Percentiles rank a stretch among this genome's conserved stretches.
These are phyloP conservation scores for Paracoccidioides brasiliensis DNA, from an alignment of 2,329 filamentous ascomycete species.

Conservation along the genomic window DNA sequence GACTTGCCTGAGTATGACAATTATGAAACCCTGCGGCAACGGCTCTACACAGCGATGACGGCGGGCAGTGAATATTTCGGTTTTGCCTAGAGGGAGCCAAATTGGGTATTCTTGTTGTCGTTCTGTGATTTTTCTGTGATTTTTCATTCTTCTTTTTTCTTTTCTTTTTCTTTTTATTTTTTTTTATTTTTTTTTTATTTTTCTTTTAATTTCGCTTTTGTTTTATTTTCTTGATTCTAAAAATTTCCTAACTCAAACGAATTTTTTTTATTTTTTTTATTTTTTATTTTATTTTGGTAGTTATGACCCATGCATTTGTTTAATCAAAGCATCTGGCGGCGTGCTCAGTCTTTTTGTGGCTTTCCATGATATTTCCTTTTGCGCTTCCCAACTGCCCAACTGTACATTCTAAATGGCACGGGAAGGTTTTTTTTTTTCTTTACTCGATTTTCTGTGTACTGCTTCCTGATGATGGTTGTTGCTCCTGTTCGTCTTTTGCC, in stretches of 20 bases:
- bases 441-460: neutral
- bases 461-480: neutral
- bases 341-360: constrained; percentile 1
- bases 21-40: constrained; percentile 78
- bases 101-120: neutral
- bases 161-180: neutral
- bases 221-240: neutral
- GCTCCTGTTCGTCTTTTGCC: neutral
- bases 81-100: constrained; percentile 56
- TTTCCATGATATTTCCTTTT: constrained; percentile 1
- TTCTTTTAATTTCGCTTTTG: neutral
- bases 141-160: neutral
- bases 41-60: constrained; percentile 92
- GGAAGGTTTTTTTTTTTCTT: constrained; percentile 3
- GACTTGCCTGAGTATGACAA: constrained; percentile 97
- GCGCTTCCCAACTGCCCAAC: constrained; percentile 3
- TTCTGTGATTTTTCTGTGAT: neutral
- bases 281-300: constrained; percentile 9
- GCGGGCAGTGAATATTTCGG: constrained; percentile 94
- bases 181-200: neutral
- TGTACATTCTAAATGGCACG: constrained; percentile 9
- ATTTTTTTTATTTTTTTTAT: constrained; percentile 1
- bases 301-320: constrained; percentile 7
- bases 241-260: neutral
- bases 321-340: constrained; percentile 10